Base-by-base conservation (phyloP, 371 early-diverging fungal genomes). In the Catenaria anguillulae region DNA sequence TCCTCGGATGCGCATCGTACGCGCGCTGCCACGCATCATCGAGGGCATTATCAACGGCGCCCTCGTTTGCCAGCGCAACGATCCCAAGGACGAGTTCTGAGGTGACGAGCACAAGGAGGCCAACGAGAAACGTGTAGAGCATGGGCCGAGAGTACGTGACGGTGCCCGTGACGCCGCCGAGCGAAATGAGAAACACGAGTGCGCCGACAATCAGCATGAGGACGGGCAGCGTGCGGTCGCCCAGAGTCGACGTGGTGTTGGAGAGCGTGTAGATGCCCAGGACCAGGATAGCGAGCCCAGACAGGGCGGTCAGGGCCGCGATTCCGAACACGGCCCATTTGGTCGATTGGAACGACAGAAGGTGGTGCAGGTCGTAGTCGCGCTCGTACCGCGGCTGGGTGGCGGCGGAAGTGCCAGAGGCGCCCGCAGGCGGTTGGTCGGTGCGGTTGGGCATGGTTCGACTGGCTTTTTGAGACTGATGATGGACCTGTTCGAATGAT, bases 1-100 rank as follows among this genome's bases (percentile, higher is more conserved):
- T 26, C 6, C 65, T 59, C 3, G 63, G 69, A 43, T 72, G 67
- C 24, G 62, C 35, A 13, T 64, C 61, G 56, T 69, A 72, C 2
- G 63, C 65, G 23, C 62, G 62, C 1, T 59, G 37, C 77, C 77
- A 76, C 24, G 71, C 62, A 4, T 31, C 33, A 37, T 70, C 67
- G 17, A 72, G 56, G 1, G 63, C 34, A 6, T 23, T 33, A n/a
- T 60, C 60, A 0, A 67, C 64, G 21, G 56, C 55, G 23, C 64
- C 42, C 12, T 66, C 64, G 24, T 64, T 67, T 26, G 62, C 60
- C 13, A 75, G 37, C 8, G 66, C 65, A 2, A 36, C 33, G 8
- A 71, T 43, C 21, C 67, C 56, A 17, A 68, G 21, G 24, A 68
- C 55, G 56, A 70, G 35, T 55, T 68, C 35, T 0, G 63, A 21